Evolutionary conservation across 1,284 basidiomycete species (phyloP).

Genomic region (Ganoderma lucidum): DNA sequence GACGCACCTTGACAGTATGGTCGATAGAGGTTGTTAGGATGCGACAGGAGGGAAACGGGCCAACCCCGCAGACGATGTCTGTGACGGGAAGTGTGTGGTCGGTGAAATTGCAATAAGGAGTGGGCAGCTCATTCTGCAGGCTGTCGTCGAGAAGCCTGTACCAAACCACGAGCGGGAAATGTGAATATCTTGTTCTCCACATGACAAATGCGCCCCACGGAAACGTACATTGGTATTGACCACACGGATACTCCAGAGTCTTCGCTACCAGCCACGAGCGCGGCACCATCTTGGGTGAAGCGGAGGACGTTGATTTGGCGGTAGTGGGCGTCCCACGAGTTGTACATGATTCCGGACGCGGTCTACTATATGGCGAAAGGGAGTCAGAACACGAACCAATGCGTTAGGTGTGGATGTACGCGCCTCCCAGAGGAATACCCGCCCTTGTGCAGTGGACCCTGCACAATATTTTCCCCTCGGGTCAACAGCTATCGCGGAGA

Average conservation of each 20-base stretch:
- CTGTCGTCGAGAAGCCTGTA: conserved; percentile 75
- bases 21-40: conserved; percentile 87
- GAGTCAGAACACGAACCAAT: conserved; percentile 25
- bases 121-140: conserved; percentile 71
- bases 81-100: conserved; percentile 94
- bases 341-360: conserved; percentile 88
- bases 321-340: conserved; percentile 96
- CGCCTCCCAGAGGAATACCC: conserved; percentile 96
- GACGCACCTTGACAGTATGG: conserved; percentile 87
- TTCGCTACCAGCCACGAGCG: conserved; percentile 87
- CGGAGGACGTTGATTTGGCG: conserved; percentile 84
- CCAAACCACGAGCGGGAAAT: not conserved
- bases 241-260: conserved; percentile 92
- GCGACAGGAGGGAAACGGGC: conserved; percentile 80
- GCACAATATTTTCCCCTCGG: conserved; percentile 81
- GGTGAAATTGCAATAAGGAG: conserved; percentile 82
- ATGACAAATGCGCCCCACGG: not conserved
- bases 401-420: conserved; percentile 38
- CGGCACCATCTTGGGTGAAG: conserved; percentile 85
- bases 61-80: conserved; percentile 82
- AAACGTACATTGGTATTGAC: conserved; percentile 82
- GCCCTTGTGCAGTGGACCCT: conserved; percentile 87
- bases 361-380: conserved; percentile 59
- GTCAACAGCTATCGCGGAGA: conserved; percentile 83
- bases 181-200: not conserved